These are phyloP conservation scores for Clavispora vitiphila DNA, from an alignment of 805 yeast species.

Conservation along the genomic window DNA sequence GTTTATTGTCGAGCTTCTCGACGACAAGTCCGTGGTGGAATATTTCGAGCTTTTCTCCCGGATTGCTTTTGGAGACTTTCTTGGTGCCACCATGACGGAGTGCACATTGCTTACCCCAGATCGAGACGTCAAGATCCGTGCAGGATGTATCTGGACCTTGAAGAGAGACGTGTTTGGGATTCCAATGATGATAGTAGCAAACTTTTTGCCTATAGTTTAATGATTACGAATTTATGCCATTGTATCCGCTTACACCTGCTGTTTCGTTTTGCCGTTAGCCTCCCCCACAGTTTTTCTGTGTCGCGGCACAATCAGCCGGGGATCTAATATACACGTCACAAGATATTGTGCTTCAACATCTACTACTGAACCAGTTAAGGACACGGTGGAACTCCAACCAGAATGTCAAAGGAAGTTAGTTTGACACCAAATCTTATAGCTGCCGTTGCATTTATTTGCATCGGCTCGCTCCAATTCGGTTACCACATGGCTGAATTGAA, in stretches of 20 bases:
- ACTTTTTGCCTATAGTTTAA: slow-evolving; percentile 72
- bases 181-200: slow-evolving; percentile 95
- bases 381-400: not conserved
- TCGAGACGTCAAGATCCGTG: slow-evolving; percentile 51
- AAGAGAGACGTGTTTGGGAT: slow-evolving; percentile 94
- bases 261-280: no score
- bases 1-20: slow-evolving; percentile 78
- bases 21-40: slow-evolving; percentile 79
- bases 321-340: not conserved
- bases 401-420: not conserved
- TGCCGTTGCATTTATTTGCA: slow-evolving; percentile 55
- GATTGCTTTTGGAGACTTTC: slow-evolving; percentile 86
- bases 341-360: not conserved
- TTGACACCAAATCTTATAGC: slow-evolving; percentile 31
- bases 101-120: slow-evolving; percentile 71
- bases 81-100: slow-evolving; percentile 80
- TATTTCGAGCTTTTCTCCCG: slow-evolving; percentile 81
- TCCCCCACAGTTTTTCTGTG: no score
- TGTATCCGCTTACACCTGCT: not conserved
- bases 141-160: slow-evolving; percentile 87
- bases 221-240: not conserved
- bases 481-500: slow-evolving; percentile 93
- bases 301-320: not conserved
- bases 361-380: not conserved
- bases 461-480: slow-evolving; percentile 86